A percentile compares a stretch with the other conserved stretches of the same genome.
Evolutionary conservation across 2,329 filamentous ascomycete species (phyloP).

Genomic region (Magnaporthiopsis incrustans): DNA sequence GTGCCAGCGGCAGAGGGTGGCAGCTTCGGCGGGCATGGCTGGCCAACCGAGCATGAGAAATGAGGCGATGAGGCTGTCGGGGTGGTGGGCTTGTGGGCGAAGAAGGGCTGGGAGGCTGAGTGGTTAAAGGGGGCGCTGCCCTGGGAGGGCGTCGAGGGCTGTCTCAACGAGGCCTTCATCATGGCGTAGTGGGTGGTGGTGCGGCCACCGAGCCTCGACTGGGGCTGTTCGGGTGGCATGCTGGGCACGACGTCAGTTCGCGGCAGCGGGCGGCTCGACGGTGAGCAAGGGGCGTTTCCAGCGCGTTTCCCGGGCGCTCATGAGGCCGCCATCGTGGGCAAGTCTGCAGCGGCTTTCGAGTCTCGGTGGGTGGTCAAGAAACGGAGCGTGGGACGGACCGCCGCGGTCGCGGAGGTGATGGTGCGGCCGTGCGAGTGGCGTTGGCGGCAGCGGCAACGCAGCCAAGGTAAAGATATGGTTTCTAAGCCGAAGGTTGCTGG

Average conservation of each 20-base stretch:
- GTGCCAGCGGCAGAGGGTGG: conserved; percentile 27
- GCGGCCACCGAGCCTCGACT: conserved; percentile 26
- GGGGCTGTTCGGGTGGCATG: conserved; percentile 16
- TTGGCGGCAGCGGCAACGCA: neutral
- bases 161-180: conserved; percentile 39
- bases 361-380: neutral
- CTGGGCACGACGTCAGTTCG: neutral
- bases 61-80: conserved; percentile 42
- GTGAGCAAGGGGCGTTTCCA: neutral
- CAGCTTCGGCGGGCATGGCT: conserved; percentile 43
- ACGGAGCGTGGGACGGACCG: neutral
- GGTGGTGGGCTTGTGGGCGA: conserved; percentile 35
- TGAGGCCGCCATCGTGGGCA: conserved; percentile 1
- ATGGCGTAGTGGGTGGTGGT: conserved; percentile 33
- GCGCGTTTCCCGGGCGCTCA: conserved; percentile 1
- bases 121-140: conserved; percentile 27
- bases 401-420: neutral
- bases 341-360: neutral
- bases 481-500: neutral
- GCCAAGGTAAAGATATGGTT: neutral
- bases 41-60: conserved; percentile 45
- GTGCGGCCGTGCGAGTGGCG: too few species aligned
- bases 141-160: conserved; percentile 23
- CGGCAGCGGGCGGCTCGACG: conserved; percentile 2
- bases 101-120: conserved; percentile 30